phyloP scores from a whole-genome alignment of 75 land plant species.

The Sequoiadendron giganteum region DNA sequence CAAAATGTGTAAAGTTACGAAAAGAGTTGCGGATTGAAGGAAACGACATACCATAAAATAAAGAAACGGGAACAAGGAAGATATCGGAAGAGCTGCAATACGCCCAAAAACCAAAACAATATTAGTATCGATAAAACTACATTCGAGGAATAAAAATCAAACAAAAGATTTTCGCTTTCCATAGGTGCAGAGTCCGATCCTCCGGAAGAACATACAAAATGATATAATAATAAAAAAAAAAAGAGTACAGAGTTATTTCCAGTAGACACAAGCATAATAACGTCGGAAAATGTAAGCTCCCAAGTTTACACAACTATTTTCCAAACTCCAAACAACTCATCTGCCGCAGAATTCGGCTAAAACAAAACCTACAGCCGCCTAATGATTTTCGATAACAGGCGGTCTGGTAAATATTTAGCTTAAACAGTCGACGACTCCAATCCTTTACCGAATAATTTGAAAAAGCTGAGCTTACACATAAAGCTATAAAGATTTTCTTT shows the following conservation, averaged over 20 bases:
- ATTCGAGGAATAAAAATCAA: background rate
- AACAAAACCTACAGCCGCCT: background rate
- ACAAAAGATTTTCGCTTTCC: background rate
- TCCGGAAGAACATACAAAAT: conserved; percentile 7
- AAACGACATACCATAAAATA: conserved; percentile 53
- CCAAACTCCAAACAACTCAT: background rate
- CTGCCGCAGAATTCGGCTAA: background rate
- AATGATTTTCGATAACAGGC: background rate
- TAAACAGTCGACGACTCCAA: background rate
- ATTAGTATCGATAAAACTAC: background rate
- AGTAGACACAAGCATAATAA: background rate
- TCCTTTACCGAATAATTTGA: too few relatives aligned
- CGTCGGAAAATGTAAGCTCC: background rate
- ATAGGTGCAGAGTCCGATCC: background rate
- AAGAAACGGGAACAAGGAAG: conserved; percentile 46
- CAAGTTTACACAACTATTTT: background rate
- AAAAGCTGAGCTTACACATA: background rate
- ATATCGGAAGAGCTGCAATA: conserved; percentile 54
- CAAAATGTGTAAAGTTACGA: background rate
- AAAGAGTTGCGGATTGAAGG: background rate
- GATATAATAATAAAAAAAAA: background rate
- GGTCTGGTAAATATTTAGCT: background rate
- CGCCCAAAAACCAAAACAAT: background rate
- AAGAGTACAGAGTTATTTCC: background rate
- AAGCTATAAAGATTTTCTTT: too few relatives aligned